Base-by-base conservation (phyloP, 2,329 filamentous ascomycete genomes). In the Pseudonectria buxi region DNA sequence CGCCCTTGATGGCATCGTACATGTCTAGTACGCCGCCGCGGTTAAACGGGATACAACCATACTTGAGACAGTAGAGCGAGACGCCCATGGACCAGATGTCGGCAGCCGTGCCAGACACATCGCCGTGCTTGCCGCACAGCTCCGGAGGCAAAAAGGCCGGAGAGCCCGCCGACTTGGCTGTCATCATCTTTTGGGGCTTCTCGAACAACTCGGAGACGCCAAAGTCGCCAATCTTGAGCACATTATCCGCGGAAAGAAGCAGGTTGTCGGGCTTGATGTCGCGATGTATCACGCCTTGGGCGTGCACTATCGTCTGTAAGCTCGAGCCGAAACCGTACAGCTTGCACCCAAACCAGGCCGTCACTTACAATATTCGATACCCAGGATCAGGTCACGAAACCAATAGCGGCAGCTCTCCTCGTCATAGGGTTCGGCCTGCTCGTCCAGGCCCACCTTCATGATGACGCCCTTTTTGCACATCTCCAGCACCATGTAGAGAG, bases 11-110 rank as follows among this genome's bases (percentile, higher is more conserved):
- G 5, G 87, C 79, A 40, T 94, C 81, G 56, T 94, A 96, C 43
- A 96, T 76, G 33, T 95, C 89, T 37, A 95, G 68, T 40, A 95
- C 79, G 13, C 78, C 80, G 6, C 76, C 68, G 37, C 82, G 76
- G 52, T 89, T 83, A 54, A 96, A 98, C 0, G 92, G 92, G 42
- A 98, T 82, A 32, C 69, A 72, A 24, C 92, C 92, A 53, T 94
- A 96, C 41, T 84, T 81, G 26, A 98, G 71, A 58, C 92, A 98
- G 58, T 90, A 96, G 3, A 98, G 68, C 2, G 89, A 94, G 7
- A 95, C 82, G 6, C 92, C 92, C 90, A 96, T 96, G 4, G 90
- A 94, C 92, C 92, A 98, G 35, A 98, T 88, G 61, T 98, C 92
- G 4, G 87, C 87, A 4, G 90, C 88, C 50, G 78, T 84, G 10